These are phyloP conservation scores for Aspergillus asperescens DNA, from an alignment of 495 filamentous ascomycete species.

Conservation along the genomic window DNA sequence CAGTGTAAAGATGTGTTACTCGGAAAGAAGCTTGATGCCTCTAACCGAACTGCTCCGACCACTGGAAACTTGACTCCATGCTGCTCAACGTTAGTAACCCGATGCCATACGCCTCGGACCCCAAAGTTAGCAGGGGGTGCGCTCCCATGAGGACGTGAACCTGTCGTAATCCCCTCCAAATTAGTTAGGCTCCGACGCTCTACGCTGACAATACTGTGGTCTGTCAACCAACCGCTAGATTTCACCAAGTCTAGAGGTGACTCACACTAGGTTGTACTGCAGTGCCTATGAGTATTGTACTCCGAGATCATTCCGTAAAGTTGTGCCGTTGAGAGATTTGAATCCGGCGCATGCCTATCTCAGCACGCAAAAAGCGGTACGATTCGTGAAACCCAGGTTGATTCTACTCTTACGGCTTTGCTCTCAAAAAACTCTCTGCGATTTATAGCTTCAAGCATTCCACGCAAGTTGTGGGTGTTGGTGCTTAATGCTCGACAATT, in stretches of 20 bases:
- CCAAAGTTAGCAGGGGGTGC: no score
- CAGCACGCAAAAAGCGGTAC: not conserved
- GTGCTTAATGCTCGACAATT: no score
- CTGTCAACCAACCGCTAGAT: not conserved
- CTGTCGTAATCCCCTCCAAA: no score
- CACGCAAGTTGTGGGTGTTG: no score
- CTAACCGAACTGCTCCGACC: not conserved
- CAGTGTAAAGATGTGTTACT: not conserved
- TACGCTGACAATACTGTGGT: not conserved
- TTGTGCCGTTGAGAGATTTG: not conserved
- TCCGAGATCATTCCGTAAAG: not conserved
- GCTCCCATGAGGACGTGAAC: no score
- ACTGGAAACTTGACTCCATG: not conserved
- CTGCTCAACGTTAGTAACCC: not conserved
- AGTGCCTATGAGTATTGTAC: not conserved
- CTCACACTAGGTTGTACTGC: not conserved
- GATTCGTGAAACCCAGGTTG: not conserved
- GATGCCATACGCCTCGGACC: not conserved
- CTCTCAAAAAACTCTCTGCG: not conserved
- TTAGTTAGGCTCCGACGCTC: not conserved
- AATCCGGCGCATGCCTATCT: not conserved
- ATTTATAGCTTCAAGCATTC: not conserved
- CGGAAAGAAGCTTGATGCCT: not conserved
- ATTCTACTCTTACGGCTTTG: not conserved
- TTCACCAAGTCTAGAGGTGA: not conserved